phyloP scores from a whole-genome alignment of 2,329 filamentous ascomycete genomes.

The Clarireedia homoeocarpa region DNA sequence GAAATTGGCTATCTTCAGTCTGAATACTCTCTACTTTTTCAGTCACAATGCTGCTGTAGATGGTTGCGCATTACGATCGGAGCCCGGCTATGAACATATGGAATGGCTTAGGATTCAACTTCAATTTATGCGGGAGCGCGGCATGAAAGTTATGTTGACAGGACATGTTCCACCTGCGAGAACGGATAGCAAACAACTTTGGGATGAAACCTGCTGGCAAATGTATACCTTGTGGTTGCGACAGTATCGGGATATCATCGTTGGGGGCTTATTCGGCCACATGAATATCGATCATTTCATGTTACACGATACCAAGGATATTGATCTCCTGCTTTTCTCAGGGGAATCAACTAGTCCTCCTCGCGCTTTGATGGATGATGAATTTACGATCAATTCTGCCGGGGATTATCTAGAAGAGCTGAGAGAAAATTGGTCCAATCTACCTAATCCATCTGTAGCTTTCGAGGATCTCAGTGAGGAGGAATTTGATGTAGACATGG shows the following conservation, averaged over 20 bases:
- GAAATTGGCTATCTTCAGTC: slow-evolving; percentile 78
- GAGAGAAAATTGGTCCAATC: slow-evolving; percentile 65
- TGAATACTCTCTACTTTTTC: slow-evolving; percentile 97
- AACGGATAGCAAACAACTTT: slow-evolving; percentile 74
- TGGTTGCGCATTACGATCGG: slow-evolving; percentile 68
- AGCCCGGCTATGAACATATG: slow-evolving; percentile 90
- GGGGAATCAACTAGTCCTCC: slow-evolving; percentile 21
- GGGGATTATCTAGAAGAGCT: slow-evolving; percentile 73
- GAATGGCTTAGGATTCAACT: slow-evolving; percentile 93
- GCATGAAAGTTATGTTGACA: slow-evolving; percentile 90
- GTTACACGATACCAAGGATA: slow-evolving; percentile 73
- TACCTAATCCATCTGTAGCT: slow-evolving; percentile 45
- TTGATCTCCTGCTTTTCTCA: slow-evolving; percentile 49
- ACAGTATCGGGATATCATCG: slow-evolving; percentile 85
- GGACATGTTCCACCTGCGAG: slow-evolving; percentile 91
- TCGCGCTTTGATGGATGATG: slow-evolving; percentile 39
- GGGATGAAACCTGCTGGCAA: slow-evolving; percentile 98
- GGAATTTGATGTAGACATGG: slow-evolving; percentile 6
- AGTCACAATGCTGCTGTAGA: slow-evolving; percentile 89
- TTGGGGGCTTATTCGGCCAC: slow-evolving; percentile 76
- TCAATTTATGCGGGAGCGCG: slow-evolving; percentile 68
- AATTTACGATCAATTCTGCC: slow-evolving; percentile 59
- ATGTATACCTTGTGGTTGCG: slow-evolving; percentile 88
- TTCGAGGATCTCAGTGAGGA: slow-evolving; percentile 12
- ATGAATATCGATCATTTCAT: slow-evolving; percentile 99